Evolutionary conservation across 352 stramenopile genomes (phyloP).

Genomic region (Phytophthora fragariae): DNA sequence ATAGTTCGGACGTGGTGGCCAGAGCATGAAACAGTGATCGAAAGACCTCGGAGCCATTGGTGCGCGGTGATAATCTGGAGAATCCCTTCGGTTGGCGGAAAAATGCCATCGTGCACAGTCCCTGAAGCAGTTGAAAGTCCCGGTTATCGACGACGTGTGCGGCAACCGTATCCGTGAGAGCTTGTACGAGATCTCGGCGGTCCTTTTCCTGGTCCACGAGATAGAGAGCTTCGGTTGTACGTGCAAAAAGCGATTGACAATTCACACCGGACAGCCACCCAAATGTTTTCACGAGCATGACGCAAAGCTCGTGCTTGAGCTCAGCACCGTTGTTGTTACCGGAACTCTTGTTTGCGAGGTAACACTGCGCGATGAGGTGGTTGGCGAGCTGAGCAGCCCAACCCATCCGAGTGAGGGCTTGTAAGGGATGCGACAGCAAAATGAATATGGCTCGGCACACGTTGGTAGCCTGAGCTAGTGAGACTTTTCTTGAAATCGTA

Average conservation of each 20-base stretch:
- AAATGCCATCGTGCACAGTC: constrained; percentile 57
- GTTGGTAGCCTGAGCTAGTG: constrained; percentile 54
- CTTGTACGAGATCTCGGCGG: constrained; percentile 51
- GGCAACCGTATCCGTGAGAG: constrained; percentile 50
- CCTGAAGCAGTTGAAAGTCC: constrained; percentile 64
- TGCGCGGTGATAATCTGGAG: constrained; percentile 47
- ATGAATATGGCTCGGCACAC: constrained; percentile 74
- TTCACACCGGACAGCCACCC: constrained; percentile 59
- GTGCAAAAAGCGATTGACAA: constrained; percentile 54
- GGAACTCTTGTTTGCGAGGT: constrained; percentile 52
- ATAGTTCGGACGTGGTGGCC: constrained; percentile 13
- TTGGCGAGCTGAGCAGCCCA: constrained; percentile 53
- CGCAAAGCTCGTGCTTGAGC: constrained; percentile 61
- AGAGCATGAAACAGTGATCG: constrained; percentile 64
- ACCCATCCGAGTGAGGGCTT: constrained; percentile 58
- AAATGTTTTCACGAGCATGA: constrained; percentile 68
- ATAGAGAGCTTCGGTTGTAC: constrained; percentile 66
- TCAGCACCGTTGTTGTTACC: constrained; percentile 26
- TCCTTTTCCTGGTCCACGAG: constrained; percentile 73
- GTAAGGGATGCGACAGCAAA: constrained; percentile 72
- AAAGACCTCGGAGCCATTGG: constrained; percentile 53
- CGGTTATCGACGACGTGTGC: constrained; percentile 45
- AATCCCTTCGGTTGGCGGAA: constrained; percentile 43
- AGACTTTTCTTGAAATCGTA: constrained; percentile 53
- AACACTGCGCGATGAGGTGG: constrained; percentile 71